These are phyloP conservation scores for Tetrastigma voinierianum DNA, from an alignment of 164 flowering plant genomes.

Conservation along the genomic window DNA sequence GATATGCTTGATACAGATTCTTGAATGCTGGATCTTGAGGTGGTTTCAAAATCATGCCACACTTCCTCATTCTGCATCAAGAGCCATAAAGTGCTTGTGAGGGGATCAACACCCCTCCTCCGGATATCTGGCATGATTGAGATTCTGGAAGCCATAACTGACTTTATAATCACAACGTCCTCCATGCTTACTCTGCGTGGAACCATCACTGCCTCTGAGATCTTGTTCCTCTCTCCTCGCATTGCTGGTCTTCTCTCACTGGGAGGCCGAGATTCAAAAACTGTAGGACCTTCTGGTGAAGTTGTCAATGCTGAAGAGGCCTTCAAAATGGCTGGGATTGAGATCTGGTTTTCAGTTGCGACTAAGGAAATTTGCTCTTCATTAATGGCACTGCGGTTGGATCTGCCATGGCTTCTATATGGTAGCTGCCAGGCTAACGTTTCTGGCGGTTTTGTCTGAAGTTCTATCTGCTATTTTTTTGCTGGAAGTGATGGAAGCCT, in stretches of 20 bases:
- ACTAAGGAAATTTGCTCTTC: conserved; percentile 12
- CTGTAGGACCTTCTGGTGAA: conserved; percentile 1
- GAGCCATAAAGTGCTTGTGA: conserved; percentile 11
- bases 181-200: conserved; percentile 12
- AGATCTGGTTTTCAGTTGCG: conserved; percentile 4
- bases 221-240: conserved; percentile 8
- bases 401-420: conserved; percentile 10
- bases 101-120: conserved; percentile 14
- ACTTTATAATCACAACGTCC: conserved; percentile 7
- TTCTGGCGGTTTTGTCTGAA: conserved; percentile 4
- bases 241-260: conserved; percentile 9
- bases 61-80: conserved; percentile 5
- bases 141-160: conserved; percentile 10
- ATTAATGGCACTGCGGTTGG: conserved; percentile 16
- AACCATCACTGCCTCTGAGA: conserved; percentile 12
- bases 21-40: conserved; percentile 8
- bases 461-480: conserved; percentile 8
- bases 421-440: conserved; percentile 9
- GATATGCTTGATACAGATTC: neutral
- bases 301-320: neutral
- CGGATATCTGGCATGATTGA: conserved; percentile 14
- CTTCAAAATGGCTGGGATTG: conserved; percentile 4
- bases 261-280: conserved; percentile 10
- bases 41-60: conserved; percentile 6
- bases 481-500: conserved; percentile 15